A percentile compares a stretch with the other conserved stretches of the same genome.
phyloP scores from a whole-genome alignment of 805 yeast genomes.

The Yamadazyma nakazawae region DNA sequence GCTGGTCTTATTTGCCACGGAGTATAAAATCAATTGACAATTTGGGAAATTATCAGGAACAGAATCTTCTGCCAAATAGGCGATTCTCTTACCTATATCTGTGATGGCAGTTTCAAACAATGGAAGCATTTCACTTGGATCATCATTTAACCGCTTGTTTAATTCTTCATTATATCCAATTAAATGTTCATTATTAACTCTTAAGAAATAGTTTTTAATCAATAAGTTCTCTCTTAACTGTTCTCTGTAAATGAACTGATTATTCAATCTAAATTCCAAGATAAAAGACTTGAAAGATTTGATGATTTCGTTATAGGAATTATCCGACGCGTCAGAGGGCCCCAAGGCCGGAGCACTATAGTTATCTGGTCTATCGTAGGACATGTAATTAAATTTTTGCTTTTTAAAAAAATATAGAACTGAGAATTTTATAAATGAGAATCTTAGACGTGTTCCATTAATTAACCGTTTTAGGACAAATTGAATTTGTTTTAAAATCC shows the following conservation, averaged over 20 bases:
- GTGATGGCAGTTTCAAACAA: constrained; percentile 79
- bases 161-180: constrained; percentile 86
- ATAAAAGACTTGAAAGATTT: constrained; percentile 79
- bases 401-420: constrained; percentile 3
- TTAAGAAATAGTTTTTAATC: constrained; percentile 66
- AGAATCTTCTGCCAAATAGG: constrained; percentile 46
- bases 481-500: constrained; percentile 39
- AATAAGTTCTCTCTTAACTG: constrained; percentile 85
- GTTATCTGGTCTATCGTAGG: constrained; percentile 69
- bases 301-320: constrained; percentile 63
- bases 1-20: constrained; percentile 67
- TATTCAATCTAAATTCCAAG: constrained; percentile 78
- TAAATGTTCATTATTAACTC: constrained; percentile 78
- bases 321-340: constrained; percentile 70
- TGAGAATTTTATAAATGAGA: not conserved
- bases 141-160: constrained; percentile 78
- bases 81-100: constrained; percentile 77
- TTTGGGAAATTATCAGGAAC: constrained; percentile 60
- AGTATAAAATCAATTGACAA: constrained; percentile 76
- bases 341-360: constrained; percentile 81
- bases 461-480: constrained; percentile 17
- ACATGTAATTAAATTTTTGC: constrained; percentile 41
- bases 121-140: constrained; percentile 85
- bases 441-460: constrained; percentile 14
- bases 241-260: constrained; percentile 83